Base-by-base conservation (phyloP, 306 rosid genomes). In the Sicyos edulis region DNA sequence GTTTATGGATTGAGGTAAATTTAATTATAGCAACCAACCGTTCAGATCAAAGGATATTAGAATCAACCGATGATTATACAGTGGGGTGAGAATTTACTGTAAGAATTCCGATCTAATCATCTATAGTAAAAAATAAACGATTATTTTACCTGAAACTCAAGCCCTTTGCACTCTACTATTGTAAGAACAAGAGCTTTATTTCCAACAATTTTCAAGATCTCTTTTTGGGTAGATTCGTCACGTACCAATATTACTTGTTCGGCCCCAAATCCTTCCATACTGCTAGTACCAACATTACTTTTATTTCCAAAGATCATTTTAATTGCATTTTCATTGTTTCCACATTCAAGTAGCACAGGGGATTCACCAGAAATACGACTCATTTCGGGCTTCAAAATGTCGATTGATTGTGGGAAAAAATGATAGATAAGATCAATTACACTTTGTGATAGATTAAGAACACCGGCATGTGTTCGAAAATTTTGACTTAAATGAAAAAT, bases 191-290 rank as follows among this genome's bases (percentile, higher is more conserved):
- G 95, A 77, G 96, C 95, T 10, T 88, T 85, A 72, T 90, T 88
- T 47, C 91, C 96, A 34, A 86, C 88, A 66, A 74, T 51, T 1
- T 52, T 77, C 8, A 77, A 49, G 53, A 90, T 70, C 57, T 85
- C 88, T 11, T 77, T 76, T 19, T 87, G 81, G 10, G 84, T 82
- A 42, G 15, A 34, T 53, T 85, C 96, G 75, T 91, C 92, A 3
- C 95, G 88, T 20, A 91, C 95, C 86, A 91, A 80, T 66, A 91
- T 88, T 19, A 91, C 95, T 54, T 91, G 96, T 66, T 91, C 92
- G 0, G 95, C 96, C 4, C 95, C 96, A 60, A 91, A 91, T 40
- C 95, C 96, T 54, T 86, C 89, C 53, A 88, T 79, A 57, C 80
- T 80, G 32, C 79, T 79, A 20, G 78, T 56, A 0, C 56, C 45